Evolutionary conservation across 106 monocot genomes (phyloP).

Genomic region (Hemerocallis citrina): DNA sequence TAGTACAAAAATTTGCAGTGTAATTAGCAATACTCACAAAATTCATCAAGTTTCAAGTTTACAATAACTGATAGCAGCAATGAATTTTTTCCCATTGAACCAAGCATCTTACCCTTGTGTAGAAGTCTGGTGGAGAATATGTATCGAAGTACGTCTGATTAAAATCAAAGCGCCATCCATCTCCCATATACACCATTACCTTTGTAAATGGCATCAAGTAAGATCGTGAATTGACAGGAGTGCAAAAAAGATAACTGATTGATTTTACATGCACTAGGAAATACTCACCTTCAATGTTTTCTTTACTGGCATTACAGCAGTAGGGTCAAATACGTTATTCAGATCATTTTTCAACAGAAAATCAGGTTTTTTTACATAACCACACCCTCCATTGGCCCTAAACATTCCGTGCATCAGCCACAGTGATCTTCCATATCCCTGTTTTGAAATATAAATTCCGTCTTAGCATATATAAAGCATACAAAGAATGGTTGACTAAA

Average conservation of each 20-base stretch:
- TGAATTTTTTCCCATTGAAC: too few species aligned
- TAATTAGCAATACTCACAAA: too few species aligned
- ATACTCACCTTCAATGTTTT: slow-evolving; percentile 31
- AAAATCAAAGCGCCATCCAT: slow-evolving; percentile 66
- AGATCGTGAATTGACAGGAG: not conserved
- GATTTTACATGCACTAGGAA: not conserved
- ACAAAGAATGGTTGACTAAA: too few species aligned
- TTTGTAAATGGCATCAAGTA: slow-evolving; percentile 1
- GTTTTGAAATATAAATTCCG: too few species aligned
- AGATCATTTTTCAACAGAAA: slow-evolving; percentile 12
- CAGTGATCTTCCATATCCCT: slow-evolving; percentile 22
- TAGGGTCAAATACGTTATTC: slow-evolving; percentile 13
- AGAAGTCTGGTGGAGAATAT: slow-evolving; percentile 67
- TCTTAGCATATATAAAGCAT: too few species aligned
- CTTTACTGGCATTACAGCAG: slow-evolving; percentile 15
- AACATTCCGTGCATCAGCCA: slow-evolving; percentile 58
- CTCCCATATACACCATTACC: slow-evolving; percentile 68
- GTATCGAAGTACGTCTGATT: slow-evolving; percentile 34
- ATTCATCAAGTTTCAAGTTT: too few species aligned
- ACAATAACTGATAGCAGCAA: too few species aligned
- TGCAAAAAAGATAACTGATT: not conserved
- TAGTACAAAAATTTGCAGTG: too few species aligned
- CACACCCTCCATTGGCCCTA: slow-evolving; percentile 47
- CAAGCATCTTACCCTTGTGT: slow-evolving; percentile 48
- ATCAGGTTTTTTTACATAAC: slow-evolving; percentile 50